Base-by-base conservation (phyloP, 2,329 filamentous ascomycete genomes). In the Huntiella omanensis region DNA sequence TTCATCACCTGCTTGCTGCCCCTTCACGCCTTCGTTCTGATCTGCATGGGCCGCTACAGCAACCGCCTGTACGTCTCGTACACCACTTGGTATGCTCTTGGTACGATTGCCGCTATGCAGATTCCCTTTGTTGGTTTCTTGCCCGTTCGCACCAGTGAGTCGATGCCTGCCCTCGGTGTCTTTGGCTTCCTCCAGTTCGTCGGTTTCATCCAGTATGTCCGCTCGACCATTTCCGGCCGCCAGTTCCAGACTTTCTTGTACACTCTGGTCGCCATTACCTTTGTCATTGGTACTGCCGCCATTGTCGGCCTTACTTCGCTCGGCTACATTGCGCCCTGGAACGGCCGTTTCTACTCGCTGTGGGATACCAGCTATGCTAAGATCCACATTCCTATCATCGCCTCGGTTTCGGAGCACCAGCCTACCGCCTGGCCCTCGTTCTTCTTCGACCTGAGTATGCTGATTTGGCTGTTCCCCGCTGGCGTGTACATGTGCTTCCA, bases 361-460 rank as follows among this genome's bases (percentile, higher is more conserved):
- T 98, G 88, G 86, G 92, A 98, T 61, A 98, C 91, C 4, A 82
- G 85, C 56, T 98, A 98, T 60, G 91, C 91, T 57, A 98, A 98
- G 71, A 92, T 96, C 53, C 91, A 98, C 59, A 98, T 98, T 59
- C 91, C 91, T 51, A 98, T 98, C 59, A 98, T 98, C 61, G 91
- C 91, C 3, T 98, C 91, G n/a, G 91, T 98, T 40, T 98, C 91
- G 1, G 91, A 98, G 66, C 91, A 98, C 67, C 91, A 98, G 66
- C 91, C 91, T 46, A 98, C 91, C 34, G 91, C 91, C 38, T 98
- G 91, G 91, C 91, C 91, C 2, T 85, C 92, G 12, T 98, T 95
- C 72, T 98, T 98, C 70, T 98, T 98, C 62, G 91, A 98, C 58
- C 71, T 98, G 55, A 95, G 93, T 69, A 78, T 98, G 68, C 73